Conservation (phyloP, 2,329 filamentous ascomycete genomes). For the Gaeumannomyces sp. region DNA sequence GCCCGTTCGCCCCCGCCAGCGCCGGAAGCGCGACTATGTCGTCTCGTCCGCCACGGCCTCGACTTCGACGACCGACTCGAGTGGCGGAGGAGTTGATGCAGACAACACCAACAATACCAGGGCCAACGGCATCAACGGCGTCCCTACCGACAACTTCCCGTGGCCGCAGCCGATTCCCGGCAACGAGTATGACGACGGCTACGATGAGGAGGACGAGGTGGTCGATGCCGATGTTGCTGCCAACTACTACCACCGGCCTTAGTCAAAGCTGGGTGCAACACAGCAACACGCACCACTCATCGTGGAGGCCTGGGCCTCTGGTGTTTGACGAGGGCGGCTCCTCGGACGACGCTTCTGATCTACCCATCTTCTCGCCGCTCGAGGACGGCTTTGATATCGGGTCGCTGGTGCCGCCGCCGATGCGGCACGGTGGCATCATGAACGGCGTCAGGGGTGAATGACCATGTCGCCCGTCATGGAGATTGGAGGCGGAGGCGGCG, state of each 20-base stretch:
- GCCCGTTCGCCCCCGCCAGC: constrained; percentile 36
- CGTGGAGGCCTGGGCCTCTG: neutral
- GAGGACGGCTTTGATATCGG: constrained; percentile 4
- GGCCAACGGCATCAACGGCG: neutral
- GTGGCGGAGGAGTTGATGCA: neutral
- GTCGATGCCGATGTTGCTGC: neutral
- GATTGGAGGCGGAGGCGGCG: neutral
- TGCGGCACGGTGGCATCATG: neutral
- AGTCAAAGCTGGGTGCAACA: neutral
- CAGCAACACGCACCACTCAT: neutral
- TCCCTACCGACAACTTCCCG: neutral
- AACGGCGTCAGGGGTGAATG: neutral
- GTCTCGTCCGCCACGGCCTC: constrained; percentile 11
- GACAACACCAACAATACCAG: neutral
- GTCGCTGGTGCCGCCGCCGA: neutral
- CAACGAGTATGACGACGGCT: neutral
- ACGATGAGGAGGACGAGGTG: neutral
- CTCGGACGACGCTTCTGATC: constrained; percentile 1
- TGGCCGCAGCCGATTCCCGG: neutral
- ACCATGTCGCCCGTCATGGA: neutral
- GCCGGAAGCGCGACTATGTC: constrained; percentile 30
- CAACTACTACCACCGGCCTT: neutral
- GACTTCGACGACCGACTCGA: neutral
- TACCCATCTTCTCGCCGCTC: constrained; percentile 6
- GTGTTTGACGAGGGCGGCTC: neutral